Evolutionary conservation across 2,329 filamentous ascomycete species (phyloP).

Genomic region (Geosmithia morbida): DNA sequence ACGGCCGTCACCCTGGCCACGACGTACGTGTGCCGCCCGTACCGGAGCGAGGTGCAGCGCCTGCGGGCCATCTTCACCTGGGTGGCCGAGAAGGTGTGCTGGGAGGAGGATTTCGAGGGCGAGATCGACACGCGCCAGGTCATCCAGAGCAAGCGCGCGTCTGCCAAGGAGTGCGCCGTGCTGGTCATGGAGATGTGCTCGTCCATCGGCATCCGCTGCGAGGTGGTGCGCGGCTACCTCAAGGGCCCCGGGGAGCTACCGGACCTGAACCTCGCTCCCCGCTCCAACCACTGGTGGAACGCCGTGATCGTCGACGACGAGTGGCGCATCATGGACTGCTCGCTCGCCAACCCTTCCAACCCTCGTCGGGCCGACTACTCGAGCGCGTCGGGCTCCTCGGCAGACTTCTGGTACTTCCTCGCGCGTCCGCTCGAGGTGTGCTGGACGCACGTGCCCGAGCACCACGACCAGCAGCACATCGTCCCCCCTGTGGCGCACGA

Average conservation of each 20-base stretch:
- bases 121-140: slow-evolving; percentile 70
- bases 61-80: slow-evolving; percentile 93
- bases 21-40: slow-evolving; percentile 84
- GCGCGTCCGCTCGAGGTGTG: slow-evolving; percentile 76
- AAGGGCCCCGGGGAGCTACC: slow-evolving; percentile 76
- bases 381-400: slow-evolving; percentile 49
- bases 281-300: slow-evolving; percentile 97
- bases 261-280: slow-evolving; percentile 70
- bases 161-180: slow-evolving; percentile 76
- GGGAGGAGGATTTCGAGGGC: slow-evolving; percentile 93
- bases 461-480: slow-evolving; percentile 82
- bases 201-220: slow-evolving; percentile 75
- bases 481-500: slow-evolving; percentile 79
- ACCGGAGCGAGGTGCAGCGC: slow-evolving; percentile 85
- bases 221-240: slow-evolving; percentile 78
- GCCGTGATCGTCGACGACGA: slow-evolving; percentile 83
- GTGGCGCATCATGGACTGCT: slow-evolving; percentile 95
- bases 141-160: slow-evolving; percentile 71
- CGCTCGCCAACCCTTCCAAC: slow-evolving; percentile 80
- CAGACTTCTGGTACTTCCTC: slow-evolving; percentile 93
- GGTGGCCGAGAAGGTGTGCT: slow-evolving; percentile 87
- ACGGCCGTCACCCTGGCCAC: slow-evolving; percentile 75
- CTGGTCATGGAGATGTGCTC: slow-evolving; percentile 88
- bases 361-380: slow-evolving; percentile 69
- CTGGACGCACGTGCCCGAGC: slow-evolving; percentile 87